phyloP scores from a whole-genome alignment of 257 asterid species.

The Petrea volubilis region DNA sequence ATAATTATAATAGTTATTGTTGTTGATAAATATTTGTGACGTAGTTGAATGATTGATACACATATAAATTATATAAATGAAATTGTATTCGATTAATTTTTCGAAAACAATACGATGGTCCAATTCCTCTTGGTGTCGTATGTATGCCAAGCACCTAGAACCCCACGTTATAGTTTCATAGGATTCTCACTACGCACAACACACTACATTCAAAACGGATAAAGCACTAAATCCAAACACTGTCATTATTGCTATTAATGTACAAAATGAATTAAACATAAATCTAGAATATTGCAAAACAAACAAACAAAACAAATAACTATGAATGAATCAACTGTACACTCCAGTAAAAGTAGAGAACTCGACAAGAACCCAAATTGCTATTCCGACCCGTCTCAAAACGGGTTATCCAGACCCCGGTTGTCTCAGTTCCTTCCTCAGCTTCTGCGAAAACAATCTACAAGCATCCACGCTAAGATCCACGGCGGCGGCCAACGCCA shows the following conservation, averaged over 20 bases:
- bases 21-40: too few species aligned
- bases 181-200: neutral
- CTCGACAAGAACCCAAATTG: slow-evolving; percentile 9
- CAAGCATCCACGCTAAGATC: slow-evolving; percentile 96
- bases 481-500: slow-evolving; percentile 96
- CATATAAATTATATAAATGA: too few species aligned
- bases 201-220: neutral
- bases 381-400: slow-evolving; percentile 30
- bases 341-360: slow-evolving; percentile 28
- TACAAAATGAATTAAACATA: neutral
- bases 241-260: neutral
- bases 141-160: neutral
- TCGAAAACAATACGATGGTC: too few species aligned
- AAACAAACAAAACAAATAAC: neutral
- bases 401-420: slow-evolving; percentile 43
- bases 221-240: neutral
- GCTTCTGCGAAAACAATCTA: slow-evolving; percentile 66
- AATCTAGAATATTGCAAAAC: neutral
- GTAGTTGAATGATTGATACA: too few species aligned
- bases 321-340: slow-evolving; percentile 7
- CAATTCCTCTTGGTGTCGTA: neutral
- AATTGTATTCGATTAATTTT: too few species aligned
- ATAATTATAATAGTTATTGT: too few species aligned
- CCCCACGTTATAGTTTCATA: neutral
- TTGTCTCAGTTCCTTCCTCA: slow-evolving; percentile 82